phyloP scores from a whole-genome alignment of 352 stramenopile species.

The Globisporangium takayamanum region DNA sequence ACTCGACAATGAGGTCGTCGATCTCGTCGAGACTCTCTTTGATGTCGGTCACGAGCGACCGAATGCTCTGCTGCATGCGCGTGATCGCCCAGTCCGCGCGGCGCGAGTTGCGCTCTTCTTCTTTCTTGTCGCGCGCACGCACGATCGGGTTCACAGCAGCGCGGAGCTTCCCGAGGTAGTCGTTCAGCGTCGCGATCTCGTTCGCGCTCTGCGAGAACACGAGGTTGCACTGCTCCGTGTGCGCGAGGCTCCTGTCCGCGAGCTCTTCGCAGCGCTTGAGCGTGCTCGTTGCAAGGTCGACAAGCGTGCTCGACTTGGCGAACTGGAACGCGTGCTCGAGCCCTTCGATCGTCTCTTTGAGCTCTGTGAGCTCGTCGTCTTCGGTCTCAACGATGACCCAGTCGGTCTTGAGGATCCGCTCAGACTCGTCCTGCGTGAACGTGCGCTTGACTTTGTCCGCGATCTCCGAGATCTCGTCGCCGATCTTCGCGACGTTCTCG shows the following conservation, averaged over 20 bases:
- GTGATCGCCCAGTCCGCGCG: conserved; percentile 72
- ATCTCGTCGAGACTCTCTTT: conserved; percentile 69
- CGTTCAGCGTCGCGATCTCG: conserved; percentile 63
- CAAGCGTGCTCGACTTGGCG: conserved; percentile 60
- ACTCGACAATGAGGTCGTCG: conserved; percentile 74
- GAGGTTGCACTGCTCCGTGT: conserved; percentile 73
- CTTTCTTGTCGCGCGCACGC: conserved; percentile 53
- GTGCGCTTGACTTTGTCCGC: conserved; percentile 62
- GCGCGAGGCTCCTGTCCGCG: conserved; percentile 57
- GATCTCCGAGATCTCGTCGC: conserved; percentile 35
- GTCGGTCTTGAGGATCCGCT: conserved; percentile 57
- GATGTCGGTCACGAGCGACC: conserved; percentile 66
- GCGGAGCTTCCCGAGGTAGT: conserved; percentile 76
- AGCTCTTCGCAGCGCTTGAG: conserved; percentile 62
- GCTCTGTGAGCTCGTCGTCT: conserved; percentile 53
- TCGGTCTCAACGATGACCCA: conserved; percentile 81
- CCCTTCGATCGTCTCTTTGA: conserved; percentile 55
- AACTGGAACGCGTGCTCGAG: conserved; percentile 83
- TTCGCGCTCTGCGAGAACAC: conserved; percentile 80
- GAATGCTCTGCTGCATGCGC: conserved; percentile 62
- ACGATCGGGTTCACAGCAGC: conserved; percentile 48
- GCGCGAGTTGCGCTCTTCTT: conserved; percentile 61
- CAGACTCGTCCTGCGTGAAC: conserved; percentile 66
- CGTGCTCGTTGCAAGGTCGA: conserved; percentile 64
- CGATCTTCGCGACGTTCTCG: conserved; percentile 39